Conservation (phyloP, 495 filamentous ascomycete genomes). For the Lophiotrema nucula region DNA sequence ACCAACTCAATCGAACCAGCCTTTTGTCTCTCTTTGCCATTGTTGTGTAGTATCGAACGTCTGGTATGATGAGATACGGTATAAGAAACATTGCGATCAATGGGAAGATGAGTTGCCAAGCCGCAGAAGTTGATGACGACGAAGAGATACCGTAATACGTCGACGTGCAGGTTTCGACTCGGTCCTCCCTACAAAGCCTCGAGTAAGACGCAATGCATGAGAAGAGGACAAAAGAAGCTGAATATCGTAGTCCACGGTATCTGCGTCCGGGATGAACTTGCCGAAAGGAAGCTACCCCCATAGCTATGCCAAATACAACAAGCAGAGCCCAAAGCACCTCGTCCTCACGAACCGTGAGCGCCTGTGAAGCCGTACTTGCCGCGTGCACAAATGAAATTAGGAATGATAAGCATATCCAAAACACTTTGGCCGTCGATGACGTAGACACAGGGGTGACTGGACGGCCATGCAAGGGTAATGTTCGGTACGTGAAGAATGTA, state of each 20-base stretch:
- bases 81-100: slow-evolving; percentile 70
- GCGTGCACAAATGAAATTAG: slow-evolving; percentile 79
- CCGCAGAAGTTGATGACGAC: slow-evolving; percentile 86
- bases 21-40: slow-evolving; percentile 76
- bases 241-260: slow-evolving; percentile 75
- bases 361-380: slow-evolving; percentile 90
- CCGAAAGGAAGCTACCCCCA: slow-evolving; percentile 71
- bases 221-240: slow-evolving; percentile 76
- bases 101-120: slow-evolving; percentile 84
- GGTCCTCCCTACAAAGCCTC: slow-evolving; percentile 92
- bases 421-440: slow-evolving; percentile 50
- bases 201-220: slow-evolving; percentile 82
- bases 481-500: too few species aligned
- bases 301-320: slow-evolving; percentile 74
- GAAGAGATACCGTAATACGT: slow-evolving; percentile 95
- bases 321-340: slow-evolving; percentile 88
- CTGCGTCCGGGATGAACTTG: slow-evolving; percentile 61
- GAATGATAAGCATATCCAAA: slow-evolving; percentile 87
- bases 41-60: slow-evolving; percentile 73
- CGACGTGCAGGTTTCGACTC: slow-evolving; percentile 93
- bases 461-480: slow-evolving; percentile 61
- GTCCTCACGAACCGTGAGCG: slow-evolving; percentile 98
- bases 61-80: slow-evolving; percentile 73
- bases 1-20: slow-evolving; percentile 79
- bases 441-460: slow-evolving; percentile 28